Evolutionary conservation across 768 basidiomycete genomes (phyloP).

Genomic region (Lenzites betulinus): DNA sequence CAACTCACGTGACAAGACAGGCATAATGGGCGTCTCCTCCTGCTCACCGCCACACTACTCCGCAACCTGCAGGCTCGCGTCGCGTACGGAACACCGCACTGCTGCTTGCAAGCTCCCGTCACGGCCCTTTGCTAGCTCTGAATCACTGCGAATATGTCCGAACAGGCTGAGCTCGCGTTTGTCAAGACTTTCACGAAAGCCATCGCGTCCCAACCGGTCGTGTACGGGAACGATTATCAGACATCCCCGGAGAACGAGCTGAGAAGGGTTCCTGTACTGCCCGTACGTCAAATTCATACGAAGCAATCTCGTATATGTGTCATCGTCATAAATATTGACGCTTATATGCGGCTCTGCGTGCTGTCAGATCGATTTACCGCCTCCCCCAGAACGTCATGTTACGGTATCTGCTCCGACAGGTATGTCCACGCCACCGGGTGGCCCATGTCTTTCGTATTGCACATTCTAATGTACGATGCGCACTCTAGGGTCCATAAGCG

Average conservation of each 20-base stretch:
- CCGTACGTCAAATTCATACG: conserved; percentile 43
- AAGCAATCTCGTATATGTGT: background rate
- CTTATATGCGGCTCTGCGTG: background rate
- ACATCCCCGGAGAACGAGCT: conserved; percentile 66
- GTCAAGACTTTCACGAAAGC: conserved; percentile 66
- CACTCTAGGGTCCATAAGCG: conserved; percentile 48
- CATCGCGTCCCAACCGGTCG: conserved; percentile 65
- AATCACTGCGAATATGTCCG: conserved; percentile 44
- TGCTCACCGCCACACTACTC: background rate
- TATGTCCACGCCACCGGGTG: conserved; percentile 19
- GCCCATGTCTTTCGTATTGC: background rate
- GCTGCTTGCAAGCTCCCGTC: background rate
- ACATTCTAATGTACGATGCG: background rate
- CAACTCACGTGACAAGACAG: background rate
- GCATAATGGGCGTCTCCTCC: conserved; percentile 1
- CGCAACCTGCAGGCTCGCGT: background rate
- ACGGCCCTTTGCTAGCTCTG: background rate
- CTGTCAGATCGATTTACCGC: conserved; percentile 59
- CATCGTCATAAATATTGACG: too few species aligned
- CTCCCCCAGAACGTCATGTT: conserved; percentile 55
- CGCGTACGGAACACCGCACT: background rate
- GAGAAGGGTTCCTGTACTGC: conserved; percentile 69
- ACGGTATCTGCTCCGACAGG: conserved; percentile 37
- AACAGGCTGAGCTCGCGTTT: conserved; percentile 61
- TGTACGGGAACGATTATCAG: conserved; percentile 75